These are phyloP conservation scores for Piedraia hortae DNA, from an alignment of 2,329 filamentous ascomycete species.

Conservation along the genomic window DNA sequence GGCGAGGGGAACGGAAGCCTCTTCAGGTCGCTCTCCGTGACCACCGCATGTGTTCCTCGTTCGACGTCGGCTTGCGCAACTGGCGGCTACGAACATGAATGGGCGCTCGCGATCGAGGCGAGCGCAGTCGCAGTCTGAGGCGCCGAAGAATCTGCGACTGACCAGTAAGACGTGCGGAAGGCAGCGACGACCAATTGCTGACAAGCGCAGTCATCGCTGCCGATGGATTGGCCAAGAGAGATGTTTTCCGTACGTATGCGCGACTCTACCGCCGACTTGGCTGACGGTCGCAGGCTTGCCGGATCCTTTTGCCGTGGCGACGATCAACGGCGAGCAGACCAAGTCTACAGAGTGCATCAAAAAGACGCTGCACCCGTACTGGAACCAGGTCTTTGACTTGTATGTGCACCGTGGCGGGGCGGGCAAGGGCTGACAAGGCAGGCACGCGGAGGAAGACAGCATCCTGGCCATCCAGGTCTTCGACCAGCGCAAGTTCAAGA, in stretches of 20 bases:
- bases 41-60: too few species aligned
- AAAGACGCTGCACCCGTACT: slow-evolving; percentile 95
- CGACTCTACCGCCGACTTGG: background rate
- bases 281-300: slow-evolving; percentile 43
- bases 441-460: slow-evolving; percentile 76
- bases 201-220: slow-evolving; percentile 90
- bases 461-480: slow-evolving; percentile 96
- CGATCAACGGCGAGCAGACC: slow-evolving; percentile 90
- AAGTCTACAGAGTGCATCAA: slow-evolving; percentile 95
- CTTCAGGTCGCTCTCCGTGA: too few species aligned
- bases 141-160: slow-evolving; percentile 60
- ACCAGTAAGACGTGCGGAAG: too few species aligned
- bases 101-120: too few species aligned
- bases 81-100: too few species aligned
- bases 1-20: too few species aligned
- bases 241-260: slow-evolving; percentile 70
- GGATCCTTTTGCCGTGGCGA: slow-evolving; percentile 91
- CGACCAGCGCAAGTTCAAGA: slow-evolving; percentile 99
- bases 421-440: slow-evolving; percentile 15
- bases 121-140: too few species aligned
- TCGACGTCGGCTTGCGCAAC: too few species aligned
- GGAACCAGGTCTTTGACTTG: slow-evolving; percentile 99
- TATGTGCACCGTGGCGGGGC: slow-evolving; percentile 21
- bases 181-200: too few species aligned
- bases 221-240: slow-evolving; percentile 93